phyloP scores from a whole-genome alignment of 2,329 filamentous ascomycete species.

The Passalora sequoiae region DNA sequence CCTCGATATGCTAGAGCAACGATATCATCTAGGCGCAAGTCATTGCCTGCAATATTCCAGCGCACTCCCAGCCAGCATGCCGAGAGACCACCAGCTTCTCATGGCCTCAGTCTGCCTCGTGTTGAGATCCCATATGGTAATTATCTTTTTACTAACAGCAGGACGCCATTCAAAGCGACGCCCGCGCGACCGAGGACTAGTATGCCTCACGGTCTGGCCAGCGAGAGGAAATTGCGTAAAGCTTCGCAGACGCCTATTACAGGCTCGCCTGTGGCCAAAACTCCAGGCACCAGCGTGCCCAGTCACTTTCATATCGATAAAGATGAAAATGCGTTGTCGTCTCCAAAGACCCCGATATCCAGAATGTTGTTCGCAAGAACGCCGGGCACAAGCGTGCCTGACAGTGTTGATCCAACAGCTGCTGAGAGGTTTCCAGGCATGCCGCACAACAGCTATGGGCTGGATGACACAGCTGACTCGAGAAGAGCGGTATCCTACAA shows the following conservation, averaged over 20 bases:
- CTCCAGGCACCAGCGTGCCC: slow-evolving; percentile 10
- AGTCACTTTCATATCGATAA: not conserved
- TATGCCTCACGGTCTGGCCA: slow-evolving; percentile 1
- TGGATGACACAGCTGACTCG: not conserved
- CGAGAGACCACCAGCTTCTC: slow-evolving; percentile 27
- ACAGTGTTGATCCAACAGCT: not conserved
- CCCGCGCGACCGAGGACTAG: slow-evolving; percentile 1
- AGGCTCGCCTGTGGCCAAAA: slow-evolving; percentile 3
- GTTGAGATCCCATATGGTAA: slow-evolving; percentile 19
- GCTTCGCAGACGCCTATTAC: slow-evolving; percentile 5
- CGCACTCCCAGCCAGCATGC: slow-evolving; percentile 16
- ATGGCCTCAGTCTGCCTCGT: slow-evolving; percentile 27
- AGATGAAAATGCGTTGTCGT: not conserved
- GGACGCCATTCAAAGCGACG: slow-evolving; percentile 1
- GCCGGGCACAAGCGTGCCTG: slow-evolving; percentile 4
- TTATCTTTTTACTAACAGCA: not conserved
- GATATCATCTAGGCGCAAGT: slow-evolving; percentile 32
- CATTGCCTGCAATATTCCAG: slow-evolving; percentile 24
- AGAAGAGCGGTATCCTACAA: not conserved
- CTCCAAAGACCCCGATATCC: not conserved
- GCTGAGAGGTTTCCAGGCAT: not conserved
- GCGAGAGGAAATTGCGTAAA: slow-evolving; percentile 6
- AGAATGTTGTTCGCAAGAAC: slow-evolving; percentile 2
- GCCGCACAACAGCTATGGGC: not conserved
- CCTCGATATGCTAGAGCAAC: slow-evolving; percentile 33